Conservation (phyloP, 2,329 filamentous ascomycete genomes). For the Zymoseptoria ardabiliae region DNA sequence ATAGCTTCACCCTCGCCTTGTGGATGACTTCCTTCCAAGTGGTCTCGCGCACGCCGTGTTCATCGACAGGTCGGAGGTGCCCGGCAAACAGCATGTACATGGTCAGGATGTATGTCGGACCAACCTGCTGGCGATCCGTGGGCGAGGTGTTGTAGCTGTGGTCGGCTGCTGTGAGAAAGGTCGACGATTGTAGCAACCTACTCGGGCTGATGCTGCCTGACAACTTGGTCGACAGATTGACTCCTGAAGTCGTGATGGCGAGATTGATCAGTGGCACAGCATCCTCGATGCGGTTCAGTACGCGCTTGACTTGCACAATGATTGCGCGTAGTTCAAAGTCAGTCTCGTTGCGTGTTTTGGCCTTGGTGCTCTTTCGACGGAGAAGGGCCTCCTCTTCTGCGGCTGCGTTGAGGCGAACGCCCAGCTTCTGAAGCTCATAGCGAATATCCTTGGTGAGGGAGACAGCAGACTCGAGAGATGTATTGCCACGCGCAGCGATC, state of each 20-base stretch:
- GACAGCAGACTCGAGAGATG: slow-evolving; percentile 76
- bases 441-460: slow-evolving; percentile 75
- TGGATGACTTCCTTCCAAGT: slow-evolving; percentile 97
- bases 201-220: slow-evolving; percentile 83
- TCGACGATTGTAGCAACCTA: slow-evolving; percentile 83
- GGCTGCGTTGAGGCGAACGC: slow-evolving; percentile 63
- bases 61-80: slow-evolving; percentile 55
- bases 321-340: slow-evolving; percentile 62
- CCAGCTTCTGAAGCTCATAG: slow-evolving; percentile 73
- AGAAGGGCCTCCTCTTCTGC: slow-evolving; percentile 55
- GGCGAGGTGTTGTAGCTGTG: slow-evolving; percentile 66
- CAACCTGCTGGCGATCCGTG: slow-evolving; percentile 65
- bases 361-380: slow-evolving; percentile 37
- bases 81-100: slow-evolving; percentile 92
- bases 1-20: slow-evolving; percentile 77
- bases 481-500: slow-evolving; percentile 70
- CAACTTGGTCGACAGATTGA: slow-evolving; percentile 71
- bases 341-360: slow-evolving; percentile 48
- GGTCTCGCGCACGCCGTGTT: slow-evolving; percentile 55
- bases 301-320: slow-evolving; percentile 63
- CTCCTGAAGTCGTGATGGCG: slow-evolving; percentile 88
- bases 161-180: slow-evolving; percentile 80
- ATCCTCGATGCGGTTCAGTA: slow-evolving; percentile 77
- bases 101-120: slow-evolving; percentile 76
- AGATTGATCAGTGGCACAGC: slow-evolving; percentile 87